Evolutionary conservation across 2,329 filamentous ascomycete genomes (phyloP).

Genomic region (Cephalotrichum gorgonifer): DNA sequence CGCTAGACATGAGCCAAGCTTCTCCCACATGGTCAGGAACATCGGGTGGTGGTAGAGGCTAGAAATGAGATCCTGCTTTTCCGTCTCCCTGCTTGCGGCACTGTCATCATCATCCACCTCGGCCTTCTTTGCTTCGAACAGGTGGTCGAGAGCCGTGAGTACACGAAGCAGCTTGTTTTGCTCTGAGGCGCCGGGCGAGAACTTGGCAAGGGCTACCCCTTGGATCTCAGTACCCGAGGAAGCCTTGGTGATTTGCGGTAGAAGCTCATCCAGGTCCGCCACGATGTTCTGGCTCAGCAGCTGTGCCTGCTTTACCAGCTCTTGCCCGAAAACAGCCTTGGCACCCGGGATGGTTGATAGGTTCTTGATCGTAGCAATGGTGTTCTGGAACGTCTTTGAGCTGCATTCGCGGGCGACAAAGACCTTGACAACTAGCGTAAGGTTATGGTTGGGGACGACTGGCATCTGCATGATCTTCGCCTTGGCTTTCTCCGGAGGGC

Average conservation of each 20-base stretch:
- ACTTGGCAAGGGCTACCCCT: constrained; percentile 85
- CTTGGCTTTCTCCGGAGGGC: constrained; percentile 31
- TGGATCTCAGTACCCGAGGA: constrained; percentile 90
- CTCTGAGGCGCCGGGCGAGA: constrained; percentile 90
- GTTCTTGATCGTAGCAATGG: constrained; percentile 96
- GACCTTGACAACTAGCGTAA: constrained; percentile 91
- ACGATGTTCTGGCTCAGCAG: constrained; percentile 76
- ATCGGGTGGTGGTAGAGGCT: constrained; percentile 84
- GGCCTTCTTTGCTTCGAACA: constrained; percentile 72
- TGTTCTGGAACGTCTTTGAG: constrained; percentile 96
- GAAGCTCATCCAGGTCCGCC: constrained; percentile 70
- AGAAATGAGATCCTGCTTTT: constrained; percentile 77
- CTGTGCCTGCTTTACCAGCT: constrained; percentile 81
- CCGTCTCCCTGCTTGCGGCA: constrained; percentile 35
- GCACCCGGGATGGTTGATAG: constrained; percentile 86
- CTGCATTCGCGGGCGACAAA: constrained; percentile 94
- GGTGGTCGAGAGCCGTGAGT: constrained; percentile 85
- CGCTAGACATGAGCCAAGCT: constrained; percentile 77
- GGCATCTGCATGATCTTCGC: constrained; percentile 63
- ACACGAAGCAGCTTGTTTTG: constrained; percentile 92
- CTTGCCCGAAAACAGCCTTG: constrained; percentile 83
- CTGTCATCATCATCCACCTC: constrained; percentile 36
- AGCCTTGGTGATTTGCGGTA: constrained; percentile 78
- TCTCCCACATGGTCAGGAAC: constrained; percentile 85
- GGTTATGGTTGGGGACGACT: constrained; percentile 76